phyloP scores from a whole-genome alignment of 1,284 basidiomycete species.

The Rhodotorula sp. region DNA sequence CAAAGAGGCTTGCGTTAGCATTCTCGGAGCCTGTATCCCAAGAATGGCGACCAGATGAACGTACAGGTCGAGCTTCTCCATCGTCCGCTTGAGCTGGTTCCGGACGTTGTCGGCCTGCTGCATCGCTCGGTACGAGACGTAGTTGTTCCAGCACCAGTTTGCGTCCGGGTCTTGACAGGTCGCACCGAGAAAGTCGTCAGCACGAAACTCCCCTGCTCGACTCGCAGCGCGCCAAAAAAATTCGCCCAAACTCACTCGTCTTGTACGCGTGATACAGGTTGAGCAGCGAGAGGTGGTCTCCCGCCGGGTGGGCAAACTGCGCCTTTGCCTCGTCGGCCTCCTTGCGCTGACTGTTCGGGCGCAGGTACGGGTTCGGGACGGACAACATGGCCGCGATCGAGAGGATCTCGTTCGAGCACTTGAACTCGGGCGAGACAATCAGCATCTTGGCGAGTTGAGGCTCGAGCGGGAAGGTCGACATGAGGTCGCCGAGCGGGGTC shows the following conservation, averaged over 20 bases:
- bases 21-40: no score
- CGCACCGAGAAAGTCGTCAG: no score
- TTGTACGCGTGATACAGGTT: slow-evolving; percentile 96
- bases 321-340: slow-evolving; percentile 93
- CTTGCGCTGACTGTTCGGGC: slow-evolving; percentile 80
- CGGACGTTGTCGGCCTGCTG: slow-evolving; percentile 95
- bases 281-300: slow-evolving; percentile 90
- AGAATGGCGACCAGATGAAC: not conserved
- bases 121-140: slow-evolving; percentile 78
- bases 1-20: not conserved
- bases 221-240: no score
- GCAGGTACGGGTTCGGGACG: slow-evolving; percentile 92
- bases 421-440: slow-evolving; percentile 89
- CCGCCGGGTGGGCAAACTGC: slow-evolving; percentile 83
- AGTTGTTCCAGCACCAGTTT: slow-evolving; percentile 93
- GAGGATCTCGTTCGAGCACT: slow-evolving; percentile 92
- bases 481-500: slow-evolving; percentile 80
- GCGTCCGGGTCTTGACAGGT: slow-evolving; percentile 69
- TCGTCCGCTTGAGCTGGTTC: slow-evolving; percentile 79
- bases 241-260: slow-evolving; percentile 52
- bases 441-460: slow-evolving; percentile 96
- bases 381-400: slow-evolving; percentile 96
- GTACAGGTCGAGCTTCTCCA: slow-evolving; percentile 68
- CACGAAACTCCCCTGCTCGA: no score
- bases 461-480: slow-evolving; percentile 98